phyloP scores from a whole-genome alignment of 2,329 filamentous ascomycete species.

The Talaromyces funiculosus region DNA sequence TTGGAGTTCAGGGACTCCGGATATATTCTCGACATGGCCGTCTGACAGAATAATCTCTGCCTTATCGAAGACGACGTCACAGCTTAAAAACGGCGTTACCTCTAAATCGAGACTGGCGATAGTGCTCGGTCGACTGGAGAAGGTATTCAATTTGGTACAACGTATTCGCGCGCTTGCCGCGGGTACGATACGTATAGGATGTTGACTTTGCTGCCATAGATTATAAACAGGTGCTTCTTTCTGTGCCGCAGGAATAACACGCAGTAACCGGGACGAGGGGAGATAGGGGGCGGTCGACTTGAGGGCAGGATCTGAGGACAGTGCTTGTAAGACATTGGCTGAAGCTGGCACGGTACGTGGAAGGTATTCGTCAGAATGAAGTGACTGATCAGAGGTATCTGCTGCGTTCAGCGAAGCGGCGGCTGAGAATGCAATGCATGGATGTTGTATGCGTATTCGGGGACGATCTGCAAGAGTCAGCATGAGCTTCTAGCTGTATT shows the following conservation, averaged over 20 bases:
- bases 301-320: slow-evolving; percentile 46
- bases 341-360: slow-evolving; percentile 52
- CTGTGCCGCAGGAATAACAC: slow-evolving; percentile 49
- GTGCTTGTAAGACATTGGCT: slow-evolving; percentile 52
- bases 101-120: slow-evolving; percentile 53
- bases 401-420: slow-evolving; percentile 43
- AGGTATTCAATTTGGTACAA: slow-evolving; percentile 46
- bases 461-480: slow-evolving; percentile 31
- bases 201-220: slow-evolving; percentile 49
- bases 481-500: not conserved
- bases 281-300: slow-evolving; percentile 48
- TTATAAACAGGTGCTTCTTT: slow-evolving; percentile 47
- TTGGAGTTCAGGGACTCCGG: slow-evolving; percentile 28
- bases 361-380: slow-evolving; percentile 47
- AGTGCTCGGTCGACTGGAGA: slow-evolving; percentile 41
- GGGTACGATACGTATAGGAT: slow-evolving; percentile 51
- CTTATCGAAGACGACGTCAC: slow-evolving; percentile 46
- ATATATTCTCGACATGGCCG: slow-evolving; percentile 43
- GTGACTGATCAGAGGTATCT: slow-evolving; percentile 31
- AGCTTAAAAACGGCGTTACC: slow-evolving; percentile 48
- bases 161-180: slow-evolving; percentile 52
- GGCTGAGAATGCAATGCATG: slow-evolving; percentile 51
- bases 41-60: slow-evolving; percentile 44
- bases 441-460: slow-evolving; percentile 50
- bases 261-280: slow-evolving; percentile 53